phyloP scores from a whole-genome alignment of 2,329 filamentous ascomycete species.

The Fusarium longipes region DNA sequence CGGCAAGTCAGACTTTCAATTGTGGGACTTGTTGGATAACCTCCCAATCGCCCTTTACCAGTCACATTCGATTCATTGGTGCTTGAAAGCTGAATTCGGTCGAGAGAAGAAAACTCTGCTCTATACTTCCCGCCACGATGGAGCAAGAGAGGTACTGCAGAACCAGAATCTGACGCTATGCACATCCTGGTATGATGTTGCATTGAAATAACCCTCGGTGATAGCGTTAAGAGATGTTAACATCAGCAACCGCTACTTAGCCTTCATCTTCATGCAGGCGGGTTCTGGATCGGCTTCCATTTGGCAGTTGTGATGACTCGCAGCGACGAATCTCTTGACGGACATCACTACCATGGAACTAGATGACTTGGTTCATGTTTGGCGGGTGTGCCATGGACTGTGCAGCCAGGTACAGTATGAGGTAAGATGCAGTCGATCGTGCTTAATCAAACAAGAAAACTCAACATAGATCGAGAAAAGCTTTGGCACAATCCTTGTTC shows the following conservation, averaged over 20 bases:
- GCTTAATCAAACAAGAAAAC: slow-evolving; percentile 8
- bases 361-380: slow-evolving; percentile 1
- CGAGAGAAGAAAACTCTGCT: slow-evolving; percentile 19
- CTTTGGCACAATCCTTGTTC: slow-evolving; percentile 15
- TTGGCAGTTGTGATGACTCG: slow-evolving; percentile 18
- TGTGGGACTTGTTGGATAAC: slow-evolving; percentile 27
- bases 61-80: slow-evolving; percentile 1
- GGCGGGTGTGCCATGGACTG: neutral
- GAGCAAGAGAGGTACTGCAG: neutral
- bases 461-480: slow-evolving; percentile 9
- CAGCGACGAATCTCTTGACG: slow-evolving; percentile 3
- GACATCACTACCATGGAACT: slow-evolving; percentile 12
- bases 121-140: slow-evolving; percentile 3
- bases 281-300: neutral
- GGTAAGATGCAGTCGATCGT: slow-evolving; percentile 19
- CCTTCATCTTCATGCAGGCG: neutral
- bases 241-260: slow-evolving; percentile 1
- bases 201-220: neutral
- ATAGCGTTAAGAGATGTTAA: neutral
- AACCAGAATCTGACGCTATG: neutral
- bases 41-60: slow-evolving; percentile 19
- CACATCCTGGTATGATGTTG: slow-evolving; percentile 4
- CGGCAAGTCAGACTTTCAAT: slow-evolving; percentile 11
- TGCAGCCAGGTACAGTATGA: slow-evolving; percentile 13
- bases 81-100: neutral